phyloP scores from a whole-genome alignment of 768 basidiomycete species.

The Tephrocybe sp. region DNA sequence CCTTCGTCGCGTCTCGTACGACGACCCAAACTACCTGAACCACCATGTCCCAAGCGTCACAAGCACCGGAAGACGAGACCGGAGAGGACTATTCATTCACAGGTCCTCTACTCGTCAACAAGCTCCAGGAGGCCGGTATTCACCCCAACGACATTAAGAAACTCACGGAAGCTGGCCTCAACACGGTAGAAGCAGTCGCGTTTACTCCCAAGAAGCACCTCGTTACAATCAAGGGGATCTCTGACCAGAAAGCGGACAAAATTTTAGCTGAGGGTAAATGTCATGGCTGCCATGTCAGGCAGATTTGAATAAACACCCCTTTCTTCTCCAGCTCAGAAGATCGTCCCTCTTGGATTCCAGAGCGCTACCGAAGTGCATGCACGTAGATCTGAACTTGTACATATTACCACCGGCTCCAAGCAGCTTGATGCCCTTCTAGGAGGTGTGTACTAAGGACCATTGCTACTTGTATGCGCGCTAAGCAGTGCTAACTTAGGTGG shows the following conservation, averaged over 20 bases:
- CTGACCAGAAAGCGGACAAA: conserved; percentile 96
- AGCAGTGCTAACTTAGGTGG: conserved; percentile 60
- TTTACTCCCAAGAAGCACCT: conserved; percentile 95
- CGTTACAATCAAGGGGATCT: conserved; percentile 92
- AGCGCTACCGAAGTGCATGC: conserved; percentile 98
- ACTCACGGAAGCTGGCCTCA: conserved; percentile 83
- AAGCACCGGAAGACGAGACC: conserved; percentile 45
- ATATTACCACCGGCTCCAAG: conserved; percentile 95
- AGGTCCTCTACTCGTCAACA: conserved; percentile 82
- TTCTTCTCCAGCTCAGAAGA: conserved; percentile 72
- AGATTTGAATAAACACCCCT: conserved; percentile 5
- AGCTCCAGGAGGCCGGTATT: conserved; percentile 87
- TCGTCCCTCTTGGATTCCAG: conserved; percentile 95
- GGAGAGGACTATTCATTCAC: conserved; percentile 57
- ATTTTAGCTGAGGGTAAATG: conserved; percentile 83
- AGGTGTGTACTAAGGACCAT: conserved; percentile 42
- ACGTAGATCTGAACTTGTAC: conserved; percentile 89
- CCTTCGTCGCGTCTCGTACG: too few species aligned
- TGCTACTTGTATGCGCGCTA: conserved; percentile 8
- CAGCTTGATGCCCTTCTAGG: conserved; percentile 94
- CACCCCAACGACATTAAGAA: conserved; percentile 92
- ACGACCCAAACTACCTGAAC: conserved; percentile 1
- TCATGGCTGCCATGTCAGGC: neutral
- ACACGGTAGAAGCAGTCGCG: conserved; percentile 94
- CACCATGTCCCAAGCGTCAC: conserved; percentile 56